Evolutionary conservation across 2,329 filamentous ascomycete species (phyloP).

Genomic region (Cytospora paraplurivora): DNA sequence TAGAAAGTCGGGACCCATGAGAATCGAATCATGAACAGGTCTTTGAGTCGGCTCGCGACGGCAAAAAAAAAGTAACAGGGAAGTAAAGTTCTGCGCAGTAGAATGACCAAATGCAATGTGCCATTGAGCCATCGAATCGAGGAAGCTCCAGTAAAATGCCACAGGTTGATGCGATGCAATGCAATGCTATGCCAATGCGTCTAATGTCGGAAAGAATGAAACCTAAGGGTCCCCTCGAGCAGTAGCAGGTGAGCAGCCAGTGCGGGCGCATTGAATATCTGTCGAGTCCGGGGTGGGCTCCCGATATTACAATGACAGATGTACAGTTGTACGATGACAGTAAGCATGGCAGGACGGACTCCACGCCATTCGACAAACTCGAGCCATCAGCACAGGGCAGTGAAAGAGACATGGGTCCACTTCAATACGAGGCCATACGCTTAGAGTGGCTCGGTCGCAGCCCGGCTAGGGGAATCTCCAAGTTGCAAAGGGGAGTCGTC

Average conservation of each 20-base stretch:
- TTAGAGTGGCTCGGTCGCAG: slow-evolving; percentile 56
- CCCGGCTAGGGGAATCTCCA: slow-evolving; percentile 45
- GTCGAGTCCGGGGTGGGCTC: slow-evolving; percentile 22
- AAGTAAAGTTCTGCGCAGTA: slow-evolving; percentile 15
- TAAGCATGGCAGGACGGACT: slow-evolving; percentile 11
- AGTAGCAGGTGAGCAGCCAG: slow-evolving; percentile 20
- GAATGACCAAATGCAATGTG: slow-evolving; percentile 27
- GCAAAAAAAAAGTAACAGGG: slow-evolving; percentile 15
- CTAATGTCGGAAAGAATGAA: slow-evolving; percentile 34
- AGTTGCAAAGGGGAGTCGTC: slow-evolving; percentile 49
- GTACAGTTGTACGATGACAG: slow-evolving; percentile 22
- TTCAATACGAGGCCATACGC: slow-evolving; percentile 67
- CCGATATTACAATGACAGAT: slow-evolving; percentile 28
- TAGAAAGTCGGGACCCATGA: slow-evolving; percentile 11
- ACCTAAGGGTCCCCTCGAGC: slow-evolving; percentile 24
- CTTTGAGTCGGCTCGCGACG: slow-evolving; percentile 11
- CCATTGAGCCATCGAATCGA: slow-evolving; percentile 32
- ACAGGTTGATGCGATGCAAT: slow-evolving; percentile 31
- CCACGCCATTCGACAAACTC: background rate
- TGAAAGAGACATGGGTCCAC: slow-evolving; percentile 3
- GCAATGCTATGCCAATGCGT: slow-evolving; percentile 37
- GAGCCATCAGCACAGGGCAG: slow-evolving; percentile 13
- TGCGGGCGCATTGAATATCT: slow-evolving; percentile 16
- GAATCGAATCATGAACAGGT: slow-evolving; percentile 11
- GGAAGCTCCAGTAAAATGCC: slow-evolving; percentile 33